Percentiles rank a stretch among this genome's conserved stretches.
phyloP scores from a whole-genome alignment of 2,329 filamentous ascomycete genomes.

The Dothiorella sarmentorum region DNA sequence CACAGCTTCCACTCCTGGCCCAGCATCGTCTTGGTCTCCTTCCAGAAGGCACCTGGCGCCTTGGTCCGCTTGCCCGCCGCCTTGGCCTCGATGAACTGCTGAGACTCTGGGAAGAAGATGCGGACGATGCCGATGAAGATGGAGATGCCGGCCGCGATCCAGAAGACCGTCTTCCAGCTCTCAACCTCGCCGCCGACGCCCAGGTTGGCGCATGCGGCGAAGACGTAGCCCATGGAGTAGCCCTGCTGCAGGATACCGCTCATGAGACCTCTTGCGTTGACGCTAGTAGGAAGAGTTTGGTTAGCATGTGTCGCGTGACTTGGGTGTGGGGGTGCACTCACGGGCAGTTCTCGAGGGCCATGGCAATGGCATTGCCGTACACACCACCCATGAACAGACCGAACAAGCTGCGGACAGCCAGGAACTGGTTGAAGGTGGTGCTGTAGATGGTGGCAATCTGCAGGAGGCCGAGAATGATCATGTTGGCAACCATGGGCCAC shows the following conservation, averaged over 20 bases:
- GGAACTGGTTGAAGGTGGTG: conserved; percentile 66
- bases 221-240: conserved; percentile 75
- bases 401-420: conserved; percentile 70
- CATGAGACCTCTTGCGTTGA: conserved; percentile 71
- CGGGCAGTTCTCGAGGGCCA: conserved; percentile 73
- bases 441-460: conserved; percentile 79
- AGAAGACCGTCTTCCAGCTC: conserved; percentile 74
- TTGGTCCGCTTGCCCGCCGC: conserved; percentile 53
- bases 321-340: conserved; percentile 32
- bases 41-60: conserved; percentile 58
- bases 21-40: conserved; percentile 66
- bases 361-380: conserved; percentile 74
- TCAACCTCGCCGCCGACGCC: conserved; percentile 63
- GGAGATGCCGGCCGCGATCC: conserved; percentile 65
- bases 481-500: conserved; percentile 79
- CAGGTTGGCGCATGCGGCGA: conserved; percentile 72
- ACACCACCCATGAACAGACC: conserved; percentile 79
- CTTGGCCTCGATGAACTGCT: conserved; percentile 70
- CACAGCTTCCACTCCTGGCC: conserved; percentile 70
- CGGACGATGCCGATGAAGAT: conserved; percentile 67
- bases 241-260: conserved; percentile 80
- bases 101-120: conserved; percentile 67
- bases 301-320: conserved; percentile 20
- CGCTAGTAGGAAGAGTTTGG: conserved; percentile 21
- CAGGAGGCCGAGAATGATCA: conserved; percentile 66